Conservation (phyloP, 345 rosid species). For the Eucalyptus tenuipes region DNA sequence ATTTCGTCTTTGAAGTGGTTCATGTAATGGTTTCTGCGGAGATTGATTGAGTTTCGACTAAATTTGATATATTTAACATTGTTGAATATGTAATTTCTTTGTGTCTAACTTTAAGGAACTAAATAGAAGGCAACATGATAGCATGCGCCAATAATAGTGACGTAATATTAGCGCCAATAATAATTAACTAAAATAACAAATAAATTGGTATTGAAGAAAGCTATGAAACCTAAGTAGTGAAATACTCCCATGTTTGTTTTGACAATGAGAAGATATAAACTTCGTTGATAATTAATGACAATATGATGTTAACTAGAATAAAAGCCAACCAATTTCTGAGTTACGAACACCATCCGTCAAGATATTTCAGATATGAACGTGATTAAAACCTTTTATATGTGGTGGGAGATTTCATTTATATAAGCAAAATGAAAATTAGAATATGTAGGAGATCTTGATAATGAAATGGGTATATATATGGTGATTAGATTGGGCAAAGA, state of each 20-base stretch:
- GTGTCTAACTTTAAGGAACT: too few relatives aligned
- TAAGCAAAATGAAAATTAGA: too few relatives aligned
- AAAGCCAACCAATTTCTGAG: not conserved
- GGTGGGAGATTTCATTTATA: not conserved
- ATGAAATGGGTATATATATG: not conserved
- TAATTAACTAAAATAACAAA: too few relatives aligned
- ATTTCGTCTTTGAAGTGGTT: too few relatives aligned
- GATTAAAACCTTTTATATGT: not conserved
- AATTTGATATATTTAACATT: too few relatives aligned
- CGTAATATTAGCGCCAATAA: not conserved
- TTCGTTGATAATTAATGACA: not conserved
- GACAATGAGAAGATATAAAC: not conserved
- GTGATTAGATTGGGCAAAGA: not conserved
- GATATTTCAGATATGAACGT: not conserved
- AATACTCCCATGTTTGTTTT: not conserved
- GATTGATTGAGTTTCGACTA: too few relatives aligned
- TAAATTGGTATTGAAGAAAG: too few relatives aligned
- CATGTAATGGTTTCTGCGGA: accelerated
- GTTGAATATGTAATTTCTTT: too few relatives aligned
- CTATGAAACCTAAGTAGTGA: not conserved
- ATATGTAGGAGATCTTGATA: too few relatives aligned
- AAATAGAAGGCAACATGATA: too few relatives aligned
- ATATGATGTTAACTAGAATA: not conserved
- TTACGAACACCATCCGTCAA: not conserved
- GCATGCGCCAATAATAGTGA: not conserved